Evolutionary conservation across 148 eudicot genomes (phyloP).

Genomic region (Fagopyrum tataricum): DNA sequence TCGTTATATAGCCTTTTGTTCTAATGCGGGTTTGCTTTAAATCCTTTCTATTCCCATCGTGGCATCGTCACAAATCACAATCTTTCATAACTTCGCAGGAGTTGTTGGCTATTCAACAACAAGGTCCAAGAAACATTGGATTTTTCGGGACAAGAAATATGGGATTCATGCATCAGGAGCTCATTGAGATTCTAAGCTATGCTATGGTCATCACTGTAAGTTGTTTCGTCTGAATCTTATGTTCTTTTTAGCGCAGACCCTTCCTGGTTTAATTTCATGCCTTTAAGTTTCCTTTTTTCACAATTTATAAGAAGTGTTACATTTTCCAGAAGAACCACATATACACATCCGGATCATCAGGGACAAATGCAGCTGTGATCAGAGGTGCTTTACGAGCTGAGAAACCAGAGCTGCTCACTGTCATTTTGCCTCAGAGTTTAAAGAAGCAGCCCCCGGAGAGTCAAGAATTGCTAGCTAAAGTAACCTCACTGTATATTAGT

Average conservation of each 20-base stretch:
- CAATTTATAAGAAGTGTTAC: neutral
- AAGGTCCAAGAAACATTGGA: conserved; percentile 94
- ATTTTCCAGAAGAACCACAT: conserved; percentile 84
- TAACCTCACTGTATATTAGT: conserved; percentile 20
- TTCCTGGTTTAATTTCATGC: neutral
- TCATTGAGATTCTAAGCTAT: conserved; percentile 97
- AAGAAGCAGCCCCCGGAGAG: conserved; percentile 93
- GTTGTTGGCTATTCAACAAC: conserved; percentile 93
- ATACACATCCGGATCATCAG: conserved; percentile 93
- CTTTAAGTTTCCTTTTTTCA: conserved; percentile 1
- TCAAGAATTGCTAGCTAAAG: conserved; percentile 90
- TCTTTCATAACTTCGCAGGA: conserved; percentile 39
- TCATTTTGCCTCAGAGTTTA: conserved; percentile 93
- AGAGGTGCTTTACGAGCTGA: conserved; percentile 99
- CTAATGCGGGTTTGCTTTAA: neutral
- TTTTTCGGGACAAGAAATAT: conserved; percentile 97
- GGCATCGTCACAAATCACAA: neutral
- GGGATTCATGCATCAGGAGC: conserved; percentile 99
- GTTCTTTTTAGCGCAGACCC: neutral
- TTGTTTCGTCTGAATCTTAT: neutral
- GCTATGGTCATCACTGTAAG: conserved; percentile 96
- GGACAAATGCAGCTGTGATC: conserved; percentile 97
- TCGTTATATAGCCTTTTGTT: conserved; percentile 4
- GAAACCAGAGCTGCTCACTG: conserved; percentile 84
- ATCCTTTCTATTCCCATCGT: neutral